Evolutionary conservation across 2,329 filamentous ascomycete genomes (phyloP).

Genomic region (Raffaelea deltoideospora): DNA sequence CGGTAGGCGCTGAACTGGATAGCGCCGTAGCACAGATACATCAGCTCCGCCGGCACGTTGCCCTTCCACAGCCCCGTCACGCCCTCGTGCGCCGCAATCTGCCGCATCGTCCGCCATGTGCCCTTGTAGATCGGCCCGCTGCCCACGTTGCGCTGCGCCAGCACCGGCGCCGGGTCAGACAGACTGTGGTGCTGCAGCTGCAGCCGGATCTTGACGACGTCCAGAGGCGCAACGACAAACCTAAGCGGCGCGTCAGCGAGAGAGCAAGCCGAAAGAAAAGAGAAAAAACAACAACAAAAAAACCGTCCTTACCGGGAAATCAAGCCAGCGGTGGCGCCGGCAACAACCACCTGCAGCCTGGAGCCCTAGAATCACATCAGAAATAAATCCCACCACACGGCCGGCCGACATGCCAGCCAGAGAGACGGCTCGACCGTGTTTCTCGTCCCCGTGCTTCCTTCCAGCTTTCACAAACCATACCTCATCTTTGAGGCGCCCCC

Average conservation of each 20-base stretch:
- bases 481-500: slow-evolving; percentile 43
- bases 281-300: neutral
- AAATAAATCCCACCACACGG: no score
- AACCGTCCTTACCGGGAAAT: slow-evolving; percentile 74
- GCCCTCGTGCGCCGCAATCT: slow-evolving; percentile 70
- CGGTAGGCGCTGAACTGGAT: slow-evolving; percentile 86
- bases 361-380: slow-evolving; percentile 28
- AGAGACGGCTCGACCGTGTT: neutral
- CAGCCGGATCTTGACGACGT: slow-evolving; percentile 95
- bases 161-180: slow-evolving; percentile 55
- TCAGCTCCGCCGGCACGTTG: slow-evolving; percentile 85
- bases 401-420: no score
- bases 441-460: neutral
- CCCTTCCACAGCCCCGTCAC: slow-evolving; percentile 89
- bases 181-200: slow-evolving; percentile 83
- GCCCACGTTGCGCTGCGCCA: slow-evolving; percentile 35
- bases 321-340: slow-evolving; percentile 57
- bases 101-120: slow-evolving; percentile 57
- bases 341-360: slow-evolving; percentile 37
- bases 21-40: slow-evolving; percentile 85
- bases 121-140: slow-evolving; percentile 50
- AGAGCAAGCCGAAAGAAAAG: slow-evolving; percentile 3
- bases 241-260: slow-evolving; percentile 25
- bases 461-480: slow-evolving; percentile 16
- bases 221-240: slow-evolving; percentile 87